Evolutionary conservation across 441 rosid species (phyloP).

Genomic region (Croton laevigatus): DNA sequence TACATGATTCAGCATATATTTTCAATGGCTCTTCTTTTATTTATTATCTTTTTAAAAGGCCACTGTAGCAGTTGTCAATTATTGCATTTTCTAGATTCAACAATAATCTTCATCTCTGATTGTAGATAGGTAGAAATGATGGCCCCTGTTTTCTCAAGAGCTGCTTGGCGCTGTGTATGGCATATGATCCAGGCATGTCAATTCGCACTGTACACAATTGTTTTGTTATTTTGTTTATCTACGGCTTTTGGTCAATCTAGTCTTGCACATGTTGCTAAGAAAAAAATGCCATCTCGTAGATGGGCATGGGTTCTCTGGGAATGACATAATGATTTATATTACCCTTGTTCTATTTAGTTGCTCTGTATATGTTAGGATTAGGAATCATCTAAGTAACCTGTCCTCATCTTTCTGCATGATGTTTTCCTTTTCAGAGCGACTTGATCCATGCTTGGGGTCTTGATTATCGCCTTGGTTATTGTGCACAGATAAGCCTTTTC

Average conservation of each 20-base stretch:
- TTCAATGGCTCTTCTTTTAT: not conserved
- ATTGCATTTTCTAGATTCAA: not conserved
- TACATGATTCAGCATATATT: not conserved
- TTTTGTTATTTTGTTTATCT: not conserved
- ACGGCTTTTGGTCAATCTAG: no score
- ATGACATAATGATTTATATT: not conserved
- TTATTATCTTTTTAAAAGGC: no score
- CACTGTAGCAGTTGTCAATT: not conserved
- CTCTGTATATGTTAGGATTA: not conserved
- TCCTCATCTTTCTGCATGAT: not conserved
- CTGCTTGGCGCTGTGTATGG: constrained; percentile 80
- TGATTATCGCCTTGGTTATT: constrained; percentile 65
- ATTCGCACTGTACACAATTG: not conserved
- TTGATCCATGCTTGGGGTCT: constrained; percentile 79
- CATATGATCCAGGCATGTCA: constrained; percentile 61
- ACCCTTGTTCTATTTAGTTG: not conserved
- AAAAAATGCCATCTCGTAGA: not conserved
- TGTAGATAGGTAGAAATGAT: constrained; percentile 77
- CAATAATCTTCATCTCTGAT: constrained; percentile 7
- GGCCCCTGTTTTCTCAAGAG: constrained; percentile 75
- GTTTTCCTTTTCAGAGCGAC: constrained; percentile 45
- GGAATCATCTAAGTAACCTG: not conserved
- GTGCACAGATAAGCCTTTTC: constrained; percentile 54
- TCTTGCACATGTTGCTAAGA: no score
- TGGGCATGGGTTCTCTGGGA: not conserved